Percentiles rank a stretch among this genome's conserved stretches.
Evolutionary conservation across 331 rosid genomes (phyloP).

Genomic region (Prunus yedoensis): DNA sequence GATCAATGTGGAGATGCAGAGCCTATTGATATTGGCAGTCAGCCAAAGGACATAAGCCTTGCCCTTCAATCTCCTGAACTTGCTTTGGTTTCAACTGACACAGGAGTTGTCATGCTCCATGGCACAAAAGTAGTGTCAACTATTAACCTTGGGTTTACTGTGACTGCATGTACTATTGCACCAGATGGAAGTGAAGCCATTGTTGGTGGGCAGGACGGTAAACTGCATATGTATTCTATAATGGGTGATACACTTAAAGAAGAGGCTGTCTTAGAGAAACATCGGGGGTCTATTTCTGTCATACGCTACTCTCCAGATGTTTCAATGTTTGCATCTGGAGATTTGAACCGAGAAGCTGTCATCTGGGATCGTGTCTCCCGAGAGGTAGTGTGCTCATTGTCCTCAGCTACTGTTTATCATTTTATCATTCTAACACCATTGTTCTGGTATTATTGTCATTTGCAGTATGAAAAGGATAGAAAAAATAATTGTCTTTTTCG

Average conservation of each 20-base stretch:
- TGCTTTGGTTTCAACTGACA: slow-evolving; percentile 74
- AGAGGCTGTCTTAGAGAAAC: slow-evolving; percentile 88
- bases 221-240: slow-evolving; percentile 70
- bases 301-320: slow-evolving; percentile 86
- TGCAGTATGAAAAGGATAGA: not conserved
- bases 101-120: slow-evolving; percentile 77
- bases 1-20: slow-evolving; percentile 82
- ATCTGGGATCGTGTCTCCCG: slow-evolving; percentile 76
- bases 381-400: slow-evolving; percentile 48
- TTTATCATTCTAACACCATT: not conserved
- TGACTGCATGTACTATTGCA: slow-evolving; percentile 73
- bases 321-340: slow-evolving; percentile 98
- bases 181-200: slow-evolving; percentile 97
- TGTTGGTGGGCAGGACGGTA: slow-evolving; percentile 91
- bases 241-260: slow-evolving; percentile 71
- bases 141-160: slow-evolving; percentile 75
- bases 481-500: not conserved
- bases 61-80: slow-evolving; percentile 81
- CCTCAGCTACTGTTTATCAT: not conserved
- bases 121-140: slow-evolving; percentile 76
- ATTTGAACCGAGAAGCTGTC: slow-evolving; percentile 89
- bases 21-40: slow-evolving; percentile 85
- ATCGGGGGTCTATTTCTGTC: slow-evolving; percentile 85
- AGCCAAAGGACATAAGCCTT: slow-evolving; percentile 84
- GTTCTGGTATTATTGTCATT: not conserved